These are phyloP conservation scores for Curvularia spicifera DNA, from an alignment of 2,329 filamentous ascomycete species.

Conservation along the genomic window DNA sequence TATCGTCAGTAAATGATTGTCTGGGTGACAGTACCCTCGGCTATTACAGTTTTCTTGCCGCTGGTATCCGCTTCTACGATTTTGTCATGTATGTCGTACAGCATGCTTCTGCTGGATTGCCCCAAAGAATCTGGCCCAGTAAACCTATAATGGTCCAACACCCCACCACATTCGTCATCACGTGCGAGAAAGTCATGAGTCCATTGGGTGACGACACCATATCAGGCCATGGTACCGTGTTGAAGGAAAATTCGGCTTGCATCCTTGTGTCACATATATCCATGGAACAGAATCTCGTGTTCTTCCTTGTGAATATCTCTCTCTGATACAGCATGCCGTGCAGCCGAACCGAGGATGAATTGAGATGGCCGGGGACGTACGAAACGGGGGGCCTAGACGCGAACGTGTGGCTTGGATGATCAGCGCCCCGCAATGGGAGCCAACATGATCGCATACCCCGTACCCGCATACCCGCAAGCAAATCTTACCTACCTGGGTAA, in stretches of 20 bases:
- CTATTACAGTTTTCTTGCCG: background rate
- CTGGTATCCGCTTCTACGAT: background rate
- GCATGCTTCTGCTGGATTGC: background rate
- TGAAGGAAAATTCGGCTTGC: background rate
- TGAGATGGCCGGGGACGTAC: background rate
- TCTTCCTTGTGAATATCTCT: background rate
- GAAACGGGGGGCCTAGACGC: background rate
- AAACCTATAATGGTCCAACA: background rate
- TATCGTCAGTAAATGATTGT: background rate
- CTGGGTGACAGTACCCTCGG: constrained; percentile 9
- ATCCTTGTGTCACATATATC: background rate
- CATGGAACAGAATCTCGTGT: constrained; percentile 3
- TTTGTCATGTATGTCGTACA: background rate
- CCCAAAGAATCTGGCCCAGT: background rate
- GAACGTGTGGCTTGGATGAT: background rate
- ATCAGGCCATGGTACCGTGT: constrained; percentile 1
- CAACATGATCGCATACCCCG: too few relatives aligned
- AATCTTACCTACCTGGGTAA: background rate
- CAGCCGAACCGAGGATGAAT: background rate
- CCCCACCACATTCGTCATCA: background rate
- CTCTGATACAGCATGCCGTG: background rate
- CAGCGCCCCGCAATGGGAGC: constrained; percentile 2
- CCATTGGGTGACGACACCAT: background rate
- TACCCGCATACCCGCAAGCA: background rate
- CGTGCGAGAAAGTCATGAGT: background rate